Evolutionary conservation across 2,329 filamentous ascomycete species (phyloP), one percentile per base, ranked within the genome.

Genomic region (Pseudopyrenochaeta lycopersici): DNA sequence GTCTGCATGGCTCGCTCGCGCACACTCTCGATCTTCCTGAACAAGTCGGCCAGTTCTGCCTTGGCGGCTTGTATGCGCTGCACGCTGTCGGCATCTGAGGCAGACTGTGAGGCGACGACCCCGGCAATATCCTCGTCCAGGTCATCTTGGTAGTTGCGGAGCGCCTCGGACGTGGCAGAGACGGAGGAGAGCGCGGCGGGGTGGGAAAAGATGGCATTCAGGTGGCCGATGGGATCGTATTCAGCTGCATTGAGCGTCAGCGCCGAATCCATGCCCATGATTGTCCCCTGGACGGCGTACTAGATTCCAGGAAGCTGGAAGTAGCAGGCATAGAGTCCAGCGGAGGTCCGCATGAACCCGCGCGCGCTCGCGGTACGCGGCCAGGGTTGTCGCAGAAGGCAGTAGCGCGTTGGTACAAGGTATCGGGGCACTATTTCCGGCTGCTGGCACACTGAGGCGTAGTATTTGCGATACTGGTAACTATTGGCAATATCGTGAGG

Each of bases 21-120:
- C 49, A 99, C 94, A 62, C 88, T 90, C 76, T 98, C 94, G 75
- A 99, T 97, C 79, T 96, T 96, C 68, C 88, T 87, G 82, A 99
- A 97, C 33, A 99, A 87, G 64, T 90, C 88, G 15, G 90, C 90
- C 58, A 99, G 86, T 78, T 98, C 95, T 51, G 87, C 85, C 79
- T 97, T 94, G 39, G 95, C 93, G 45, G 89, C 87, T 78, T 96
- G 90, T 81, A 99, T 97, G 64, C 93, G 89, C 78, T 91, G 87
- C 58, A 98, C 89, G 73, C 90, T 96, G 66, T 93, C 92, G 69
- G 90, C 87, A 76, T 96, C 90, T 52, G 90, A 91, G 71, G 90
- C 90, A 39, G 92, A 90, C 80, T 97, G 94, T 39, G 88, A 80
- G 56, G 84, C 86, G 63, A 89, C 86, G 62, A 96, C 87, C 46